A percentile compares a stretch with the other conserved stretches of the same genome.
These are phyloP conservation scores for Blastobotrys chiropterorum DNA, from an alignment of 805 yeast species.

Conservation along the genomic window DNA sequence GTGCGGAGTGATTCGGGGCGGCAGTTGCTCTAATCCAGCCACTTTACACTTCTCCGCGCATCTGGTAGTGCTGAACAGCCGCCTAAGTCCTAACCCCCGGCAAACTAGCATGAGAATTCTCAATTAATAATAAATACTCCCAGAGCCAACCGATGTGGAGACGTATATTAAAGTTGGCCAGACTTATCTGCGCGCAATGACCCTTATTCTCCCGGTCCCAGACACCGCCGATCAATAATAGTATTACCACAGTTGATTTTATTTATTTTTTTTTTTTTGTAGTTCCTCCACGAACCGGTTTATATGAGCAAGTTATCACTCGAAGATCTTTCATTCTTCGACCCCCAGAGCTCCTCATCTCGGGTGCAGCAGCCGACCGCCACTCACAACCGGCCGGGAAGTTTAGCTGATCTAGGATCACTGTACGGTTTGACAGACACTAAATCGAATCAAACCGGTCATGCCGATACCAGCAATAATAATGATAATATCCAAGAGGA, in stretches of 20 bases:
- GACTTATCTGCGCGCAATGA: neutral
- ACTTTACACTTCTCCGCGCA: neutral
- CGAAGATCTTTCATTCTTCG: constrained; percentile 19
- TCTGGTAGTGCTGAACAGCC: neutral
- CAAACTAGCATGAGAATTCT: too few species aligned
- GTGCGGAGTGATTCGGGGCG: constrained; percentile 10
- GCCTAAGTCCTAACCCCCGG: neutral
- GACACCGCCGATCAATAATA: neutral
- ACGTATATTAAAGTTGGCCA: too few species aligned
- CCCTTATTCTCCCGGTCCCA: neutral
- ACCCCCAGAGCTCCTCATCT: constrained; percentile 6
- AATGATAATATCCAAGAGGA: too few species aligned
- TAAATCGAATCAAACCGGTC: neutral
- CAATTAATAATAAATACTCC: too few species aligned
- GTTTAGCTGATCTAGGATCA: neutral
- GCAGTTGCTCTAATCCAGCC: constrained; percentile 8
- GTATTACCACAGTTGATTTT: too few species aligned
- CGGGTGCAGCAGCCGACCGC: neutral
- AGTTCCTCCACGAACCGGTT: neutral
- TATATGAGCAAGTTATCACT: constrained; percentile 8
- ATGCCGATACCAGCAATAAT: neutral
- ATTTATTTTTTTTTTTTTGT: constrained; percentile 2
- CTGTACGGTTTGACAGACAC: neutral
- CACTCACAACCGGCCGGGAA: neutral
- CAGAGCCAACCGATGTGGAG: too few species aligned